Evolutionary conservation across 2,329 filamentous ascomycete genomes (phyloP), one percentile per base, ranked within the genome.

Genomic region (Lecanicillium sp.): DNA sequence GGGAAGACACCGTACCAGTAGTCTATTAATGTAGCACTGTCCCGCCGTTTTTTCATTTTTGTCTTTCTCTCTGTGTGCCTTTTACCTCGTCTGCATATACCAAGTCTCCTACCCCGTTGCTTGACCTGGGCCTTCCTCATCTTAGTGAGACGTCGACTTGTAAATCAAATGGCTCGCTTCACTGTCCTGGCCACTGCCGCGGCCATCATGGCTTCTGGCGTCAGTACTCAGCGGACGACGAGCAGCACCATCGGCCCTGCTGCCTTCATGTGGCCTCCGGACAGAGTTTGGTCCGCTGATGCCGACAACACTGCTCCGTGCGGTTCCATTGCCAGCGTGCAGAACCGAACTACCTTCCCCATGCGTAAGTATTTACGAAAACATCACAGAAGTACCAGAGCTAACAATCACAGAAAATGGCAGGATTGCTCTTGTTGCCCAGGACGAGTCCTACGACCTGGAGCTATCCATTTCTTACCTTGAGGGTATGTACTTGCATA

Each of bases 201-300:
- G 29, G 38, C 44, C 9, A 5, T 48, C 12, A 29, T 42, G 37
- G 37, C 38, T 19, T 35, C 35, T 52, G 40, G 54, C 43, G 8
- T 48, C 37, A 6, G 42, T 30, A 36, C 51, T 46, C 26, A 29
- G 10, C 14, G 7, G 12, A 54, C 45, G 32, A 52, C 45, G 17
- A 46, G 27, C 12, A 54, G 60, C n/a, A 59, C 63, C 27, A 70
- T 70, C 65, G 78, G 78, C 10, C 77, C 78, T 7, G 77, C 77
- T 17, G 76, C 74, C 9, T 80, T 83, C 58, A 66, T 82, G 62
- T 83, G 79, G 78, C 79, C 79, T 4, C 58, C 67, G 12, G 78
- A 82, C 60, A 68, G 79, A 44, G 64, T 67, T 33, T 84, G 78
- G 78, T 67, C 67, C 42, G 74, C 71, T 24, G 67, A 68, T 11